phyloP scores from a whole-genome alignment of 1,284 basidiomycete species.

The Puccinia horiana region DNA sequence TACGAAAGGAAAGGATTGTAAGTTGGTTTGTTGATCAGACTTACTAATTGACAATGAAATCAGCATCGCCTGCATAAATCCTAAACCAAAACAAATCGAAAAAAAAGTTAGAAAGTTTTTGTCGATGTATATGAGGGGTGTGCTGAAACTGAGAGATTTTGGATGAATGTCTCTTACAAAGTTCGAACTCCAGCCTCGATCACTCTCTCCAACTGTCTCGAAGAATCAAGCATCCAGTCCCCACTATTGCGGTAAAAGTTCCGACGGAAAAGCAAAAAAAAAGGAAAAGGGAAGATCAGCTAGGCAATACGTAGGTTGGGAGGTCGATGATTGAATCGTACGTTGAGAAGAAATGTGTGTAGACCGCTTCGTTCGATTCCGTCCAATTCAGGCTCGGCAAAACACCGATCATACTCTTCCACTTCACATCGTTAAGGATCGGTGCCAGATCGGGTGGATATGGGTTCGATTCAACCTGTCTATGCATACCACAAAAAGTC shows the following conservation, averaged over 20 bases:
- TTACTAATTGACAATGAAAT: constrained; percentile 44
- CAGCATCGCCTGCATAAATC: constrained; percentile 39
- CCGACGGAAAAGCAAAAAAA: neutral
- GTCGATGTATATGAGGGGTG: neutral
- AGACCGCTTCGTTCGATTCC: constrained; percentile 23
- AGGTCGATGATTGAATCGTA: neutral
- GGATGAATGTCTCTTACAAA: constrained; percentile 10
- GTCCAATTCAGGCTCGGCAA: constrained; percentile 28
- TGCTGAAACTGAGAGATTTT: neutral
- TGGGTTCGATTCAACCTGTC: constrained; percentile 10
- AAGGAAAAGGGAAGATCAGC: neutral
- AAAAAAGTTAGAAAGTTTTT: no score
- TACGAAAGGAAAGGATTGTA: neutral
- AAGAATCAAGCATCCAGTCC: constrained; percentile 47
- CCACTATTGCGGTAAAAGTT: constrained; percentile 2
- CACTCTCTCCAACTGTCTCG: constrained; percentile 19
- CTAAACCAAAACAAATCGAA: neutral
- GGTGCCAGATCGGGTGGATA: constrained; percentile 36
- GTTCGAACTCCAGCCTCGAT: constrained; percentile 29
- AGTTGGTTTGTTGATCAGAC: neutral
- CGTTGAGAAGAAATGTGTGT: constrained; percentile 31
- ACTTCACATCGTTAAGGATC: constrained; percentile 28
- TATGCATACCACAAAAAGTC: neutral
- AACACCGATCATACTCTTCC: constrained; percentile 28
- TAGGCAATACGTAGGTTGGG: neutral